phyloP scores from a whole-genome alignment of 2,329 filamentous ascomycete species.

The Aspergillus persii region DNA sequence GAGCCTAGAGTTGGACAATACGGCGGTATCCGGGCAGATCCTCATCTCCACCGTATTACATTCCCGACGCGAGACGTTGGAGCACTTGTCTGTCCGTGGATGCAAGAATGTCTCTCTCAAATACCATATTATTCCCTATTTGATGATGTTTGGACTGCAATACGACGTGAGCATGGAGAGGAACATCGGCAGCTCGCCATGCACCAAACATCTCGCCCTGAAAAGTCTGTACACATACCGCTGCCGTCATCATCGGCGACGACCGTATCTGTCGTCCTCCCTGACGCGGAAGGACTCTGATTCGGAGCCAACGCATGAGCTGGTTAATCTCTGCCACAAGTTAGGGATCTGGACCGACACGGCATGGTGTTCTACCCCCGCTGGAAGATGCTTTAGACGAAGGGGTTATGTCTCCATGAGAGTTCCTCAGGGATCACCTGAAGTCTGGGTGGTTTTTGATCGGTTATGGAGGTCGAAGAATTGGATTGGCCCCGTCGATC shows the following conservation, averaged over 20 bases:
- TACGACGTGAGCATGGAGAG: conserved; percentile 46
- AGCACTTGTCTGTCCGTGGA: conserved; percentile 60
- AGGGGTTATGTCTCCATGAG: conserved; percentile 58
- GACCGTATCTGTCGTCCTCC: conserved; percentile 58
- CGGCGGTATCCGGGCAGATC: conserved; percentile 57
- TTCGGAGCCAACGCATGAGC: conserved; percentile 59
- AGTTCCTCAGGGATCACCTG: conserved; percentile 53
- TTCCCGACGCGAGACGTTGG: conserved; percentile 53
- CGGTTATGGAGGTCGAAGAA: conserved; percentile 59
- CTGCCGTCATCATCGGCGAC: conserved; percentile 60
- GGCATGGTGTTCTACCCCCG: conserved; percentile 60
- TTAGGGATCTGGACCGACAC: conserved; percentile 62
- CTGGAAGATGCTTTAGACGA: conserved; percentile 54
- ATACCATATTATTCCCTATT: conserved; percentile 62
- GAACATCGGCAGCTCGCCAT: conserved; percentile 31
- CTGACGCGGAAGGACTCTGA: conserved; percentile 57
- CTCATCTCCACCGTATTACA: conserved; percentile 56
- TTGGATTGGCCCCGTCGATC: conserved; percentile 50
- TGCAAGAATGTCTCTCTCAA: conserved; percentile 65
- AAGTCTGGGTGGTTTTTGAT: conserved; percentile 64
- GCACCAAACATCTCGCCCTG: conserved; percentile 48
- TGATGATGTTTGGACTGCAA: conserved; percentile 47
- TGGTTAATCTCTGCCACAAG: conserved; percentile 58
- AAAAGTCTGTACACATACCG: conserved; percentile 62
- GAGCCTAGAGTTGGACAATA: conserved; percentile 61